A percentile compares a stretch with the other conserved stretches of the same genome.
These are phyloP conservation scores for Taxillus chinensis DNA, from an alignment of 164 flowering plant species.

Conservation along the genomic window DNA sequence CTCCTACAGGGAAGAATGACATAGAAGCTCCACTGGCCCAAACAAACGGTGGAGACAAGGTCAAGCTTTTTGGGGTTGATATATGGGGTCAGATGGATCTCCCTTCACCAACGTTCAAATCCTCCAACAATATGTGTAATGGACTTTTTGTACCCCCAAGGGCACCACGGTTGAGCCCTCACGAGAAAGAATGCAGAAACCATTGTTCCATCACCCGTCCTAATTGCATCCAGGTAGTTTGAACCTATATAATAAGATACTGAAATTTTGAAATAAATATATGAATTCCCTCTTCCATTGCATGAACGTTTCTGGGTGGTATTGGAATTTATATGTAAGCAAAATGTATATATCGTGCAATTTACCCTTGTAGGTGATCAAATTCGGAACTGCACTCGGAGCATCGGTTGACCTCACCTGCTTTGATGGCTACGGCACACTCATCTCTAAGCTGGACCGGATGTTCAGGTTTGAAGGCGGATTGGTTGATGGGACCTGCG, in stretches of 20 bases:
- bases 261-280: too few relatives aligned
- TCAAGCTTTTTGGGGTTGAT: slow-evolving; percentile 43
- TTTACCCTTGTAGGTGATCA: slow-evolving; percentile 27
- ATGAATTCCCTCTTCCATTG: too few relatives aligned
- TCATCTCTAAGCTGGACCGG: slow-evolving; percentile 34
- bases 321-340: too few relatives aligned
- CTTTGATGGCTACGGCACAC: slow-evolving; percentile 41
- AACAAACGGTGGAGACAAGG: slow-evolving; percentile 9
- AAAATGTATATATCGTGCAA: too few relatives aligned
- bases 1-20: slow-evolving; percentile 8
- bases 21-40: slow-evolving; percentile 11
- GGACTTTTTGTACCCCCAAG: slow-evolving; percentile 11
- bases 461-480: slow-evolving; percentile 45
- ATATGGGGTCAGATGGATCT: slow-evolving; percentile 22
- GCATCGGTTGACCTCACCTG: slow-evolving; percentile 39
- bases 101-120: slow-evolving; percentile 22
- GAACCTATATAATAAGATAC: too few relatives aligned
- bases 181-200: slow-evolving; percentile 14
- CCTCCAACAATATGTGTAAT: slow-evolving; percentile 10
- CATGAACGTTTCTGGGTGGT: too few relatives aligned
- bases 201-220: slow-evolving; percentile 8
- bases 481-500: slow-evolving; percentile 29
- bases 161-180: slow-evolving; percentile 12
- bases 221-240: slow-evolving; percentile 38
- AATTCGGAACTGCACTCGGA: slow-evolving; percentile 38